Evolutionary conservation across 306 rosid genomes (phyloP).

Genomic region (Citrullus amarus): DNA sequence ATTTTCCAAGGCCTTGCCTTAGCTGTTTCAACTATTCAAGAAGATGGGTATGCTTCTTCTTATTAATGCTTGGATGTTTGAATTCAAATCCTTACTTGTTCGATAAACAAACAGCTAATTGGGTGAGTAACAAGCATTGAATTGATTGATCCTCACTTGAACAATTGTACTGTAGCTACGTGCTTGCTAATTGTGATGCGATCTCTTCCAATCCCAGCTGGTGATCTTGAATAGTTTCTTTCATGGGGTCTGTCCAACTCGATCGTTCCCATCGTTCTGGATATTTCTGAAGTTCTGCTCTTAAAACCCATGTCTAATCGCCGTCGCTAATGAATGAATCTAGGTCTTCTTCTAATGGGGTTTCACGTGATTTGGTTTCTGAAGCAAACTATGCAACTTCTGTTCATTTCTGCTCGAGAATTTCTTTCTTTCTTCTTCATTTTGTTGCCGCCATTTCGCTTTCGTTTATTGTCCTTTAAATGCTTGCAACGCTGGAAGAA

Average conservation of each 20-base stretch:
- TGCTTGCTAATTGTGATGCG: neutral
- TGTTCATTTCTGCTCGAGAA: neutral
- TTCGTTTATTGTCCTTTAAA: neutral
- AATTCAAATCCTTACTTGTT: neutral
- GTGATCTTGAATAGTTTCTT: constrained; percentile 4
- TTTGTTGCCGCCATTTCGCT: neutral
- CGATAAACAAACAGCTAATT: neutral
- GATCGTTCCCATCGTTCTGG: neutral
- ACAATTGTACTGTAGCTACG: neutral
- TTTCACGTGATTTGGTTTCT: constrained; percentile 5
- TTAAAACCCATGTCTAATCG: neutral
- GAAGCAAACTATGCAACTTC: neutral
- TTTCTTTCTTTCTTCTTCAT: neutral
- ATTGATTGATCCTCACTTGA: neutral
- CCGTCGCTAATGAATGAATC: neutral
- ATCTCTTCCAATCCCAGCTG: neutral
- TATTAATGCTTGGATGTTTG: neutral
- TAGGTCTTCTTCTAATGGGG: neutral
- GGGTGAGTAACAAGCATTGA: neutral
- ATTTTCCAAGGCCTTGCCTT: neutral
- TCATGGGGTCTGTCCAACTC: neutral
- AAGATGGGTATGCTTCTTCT: neutral
- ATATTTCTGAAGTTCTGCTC: neutral
- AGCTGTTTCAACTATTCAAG: neutral
- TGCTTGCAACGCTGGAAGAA: neutral